Conservation (phyloP, 345 rosid species). For the Lumnitzera racemosa region DNA sequence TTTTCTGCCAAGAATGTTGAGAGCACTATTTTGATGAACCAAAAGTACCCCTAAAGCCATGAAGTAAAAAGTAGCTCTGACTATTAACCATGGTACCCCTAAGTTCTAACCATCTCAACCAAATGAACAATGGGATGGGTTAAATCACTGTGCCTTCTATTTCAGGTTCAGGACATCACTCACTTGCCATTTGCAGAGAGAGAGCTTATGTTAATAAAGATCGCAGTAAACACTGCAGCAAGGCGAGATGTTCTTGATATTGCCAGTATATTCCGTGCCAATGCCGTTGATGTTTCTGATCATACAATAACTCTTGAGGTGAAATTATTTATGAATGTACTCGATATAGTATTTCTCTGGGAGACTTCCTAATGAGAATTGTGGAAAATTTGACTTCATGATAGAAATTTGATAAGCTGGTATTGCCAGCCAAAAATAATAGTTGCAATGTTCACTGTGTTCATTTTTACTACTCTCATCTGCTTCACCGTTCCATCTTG, state of each 20-base stretch:
- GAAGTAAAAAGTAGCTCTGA: too few relatives aligned
- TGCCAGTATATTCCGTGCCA: constrained; percentile 24
- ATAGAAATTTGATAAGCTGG: too few relatives aligned
- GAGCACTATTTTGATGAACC: too few relatives aligned
- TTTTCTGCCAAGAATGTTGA: too few relatives aligned
- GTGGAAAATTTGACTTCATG: background rate
- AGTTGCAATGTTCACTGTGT: too few relatives aligned
- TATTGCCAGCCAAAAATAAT: too few relatives aligned
- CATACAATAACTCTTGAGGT: constrained; percentile 26
- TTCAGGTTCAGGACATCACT: constrained; percentile 16
- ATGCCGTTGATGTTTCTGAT: constrained; percentile 20
- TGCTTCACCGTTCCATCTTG: background rate
- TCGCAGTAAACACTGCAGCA: constrained; percentile 19
- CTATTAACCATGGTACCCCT: too few relatives aligned
- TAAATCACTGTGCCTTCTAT: background rate
- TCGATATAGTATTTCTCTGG: background rate
- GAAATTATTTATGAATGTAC: background rate
- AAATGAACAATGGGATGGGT: too few relatives aligned
- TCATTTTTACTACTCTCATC: background rate
- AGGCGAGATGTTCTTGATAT: constrained; percentile 20
- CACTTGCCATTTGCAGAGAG: constrained; percentile 21
- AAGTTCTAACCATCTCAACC: too few relatives aligned
- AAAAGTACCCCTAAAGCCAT: too few relatives aligned
- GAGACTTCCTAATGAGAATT: background rate
- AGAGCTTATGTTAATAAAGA: constrained; percentile 22